Conservation (phyloP, 1,284 basidiomycete genomes). For the Boletellus deceptivus region DNA sequence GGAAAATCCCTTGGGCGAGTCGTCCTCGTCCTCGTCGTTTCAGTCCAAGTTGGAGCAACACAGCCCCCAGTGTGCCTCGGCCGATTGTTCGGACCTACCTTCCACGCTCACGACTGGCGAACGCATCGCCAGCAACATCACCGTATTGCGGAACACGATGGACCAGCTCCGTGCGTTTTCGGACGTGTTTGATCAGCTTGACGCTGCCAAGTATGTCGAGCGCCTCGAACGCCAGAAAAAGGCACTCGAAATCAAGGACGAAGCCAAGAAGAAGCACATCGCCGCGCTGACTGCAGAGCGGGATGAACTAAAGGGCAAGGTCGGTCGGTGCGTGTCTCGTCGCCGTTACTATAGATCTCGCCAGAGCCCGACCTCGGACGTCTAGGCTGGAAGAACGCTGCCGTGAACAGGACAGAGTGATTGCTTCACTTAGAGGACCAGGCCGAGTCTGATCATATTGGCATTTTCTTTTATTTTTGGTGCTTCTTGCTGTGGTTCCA, state of each 20-base stretch:
- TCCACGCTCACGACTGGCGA: constrained; percentile 15
- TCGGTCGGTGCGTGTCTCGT: constrained; percentile 13
- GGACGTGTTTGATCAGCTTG: constrained; percentile 6
- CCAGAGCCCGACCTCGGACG: neutral
- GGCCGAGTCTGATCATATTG: neutral
- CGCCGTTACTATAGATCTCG: neutral
- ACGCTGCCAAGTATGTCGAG: constrained; percentile 33
- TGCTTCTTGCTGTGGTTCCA: too few species aligned
- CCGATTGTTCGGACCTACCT: neutral
- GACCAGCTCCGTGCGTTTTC: neutral
- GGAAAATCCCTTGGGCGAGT: constrained; percentile 17
- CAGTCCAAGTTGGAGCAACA: neutral
- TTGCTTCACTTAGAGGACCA: constrained; percentile 8
- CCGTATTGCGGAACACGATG: neutral
- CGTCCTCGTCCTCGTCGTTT: neutral
- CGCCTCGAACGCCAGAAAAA: constrained; percentile 41
- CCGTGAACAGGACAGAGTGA: constrained; percentile 11
- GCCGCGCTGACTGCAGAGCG: constrained; percentile 34
- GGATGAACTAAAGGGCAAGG: constrained; percentile 19
- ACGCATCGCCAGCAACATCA: constrained; percentile 12
- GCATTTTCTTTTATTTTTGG: too few species aligned
- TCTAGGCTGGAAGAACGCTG: constrained; percentile 12
- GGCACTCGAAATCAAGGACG: constrained; percentile 38
- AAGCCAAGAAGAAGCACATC: constrained; percentile 40
- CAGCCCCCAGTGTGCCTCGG: neutral